Conservation (phyloP, 371 early-diverging fungal species). For the Umbelopsis sp. region DNA sequence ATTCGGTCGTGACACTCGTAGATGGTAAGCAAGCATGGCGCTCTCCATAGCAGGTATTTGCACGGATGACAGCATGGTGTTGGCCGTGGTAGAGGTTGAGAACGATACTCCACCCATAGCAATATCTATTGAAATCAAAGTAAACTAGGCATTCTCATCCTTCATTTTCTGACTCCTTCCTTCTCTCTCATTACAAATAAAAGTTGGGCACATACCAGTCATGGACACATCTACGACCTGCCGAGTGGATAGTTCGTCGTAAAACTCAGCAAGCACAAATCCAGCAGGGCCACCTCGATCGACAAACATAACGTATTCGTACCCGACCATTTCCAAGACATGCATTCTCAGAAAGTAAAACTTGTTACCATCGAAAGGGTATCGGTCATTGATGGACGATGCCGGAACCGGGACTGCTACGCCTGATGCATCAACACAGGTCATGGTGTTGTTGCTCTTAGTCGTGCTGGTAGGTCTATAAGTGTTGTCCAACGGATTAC, state of each 20-base stretch:
- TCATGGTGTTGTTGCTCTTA: background rate
- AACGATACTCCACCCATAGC: conserved; percentile 42
- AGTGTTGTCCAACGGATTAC: conserved; percentile 30
- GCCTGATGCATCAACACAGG: conserved; percentile 9
- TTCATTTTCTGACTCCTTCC: too few relatives aligned
- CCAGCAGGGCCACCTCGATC: conserved; percentile 40
- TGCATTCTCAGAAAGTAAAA: conserved; percentile 50
- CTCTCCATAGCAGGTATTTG: conserved; percentile 64
- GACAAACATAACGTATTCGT: conserved; percentile 49
- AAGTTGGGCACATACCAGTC: conserved; percentile 29
- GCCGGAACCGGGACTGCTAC: conserved; percentile 50
- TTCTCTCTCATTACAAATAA: too few relatives aligned
- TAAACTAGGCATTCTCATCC: background rate
- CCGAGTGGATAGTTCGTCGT: conserved; percentile 33
- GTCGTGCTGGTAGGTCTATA: background rate
- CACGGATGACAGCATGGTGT: conserved; percentile 49
- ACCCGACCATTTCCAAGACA: conserved; percentile 44
- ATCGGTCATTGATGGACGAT: conserved; percentile 37
- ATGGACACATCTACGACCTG: conserved; percentile 50
- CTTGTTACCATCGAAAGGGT: conserved; percentile 42
- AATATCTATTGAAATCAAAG: conserved; percentile 27
- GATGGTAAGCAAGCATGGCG: conserved; percentile 62
- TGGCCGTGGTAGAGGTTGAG: conserved; percentile 29
- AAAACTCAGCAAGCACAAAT: conserved; percentile 60
- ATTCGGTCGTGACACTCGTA: conserved; percentile 50